Base-by-base conservation (phyloP, 2,329 filamentous ascomycete genomes). In the Metarhizium guizhouense region DNA sequence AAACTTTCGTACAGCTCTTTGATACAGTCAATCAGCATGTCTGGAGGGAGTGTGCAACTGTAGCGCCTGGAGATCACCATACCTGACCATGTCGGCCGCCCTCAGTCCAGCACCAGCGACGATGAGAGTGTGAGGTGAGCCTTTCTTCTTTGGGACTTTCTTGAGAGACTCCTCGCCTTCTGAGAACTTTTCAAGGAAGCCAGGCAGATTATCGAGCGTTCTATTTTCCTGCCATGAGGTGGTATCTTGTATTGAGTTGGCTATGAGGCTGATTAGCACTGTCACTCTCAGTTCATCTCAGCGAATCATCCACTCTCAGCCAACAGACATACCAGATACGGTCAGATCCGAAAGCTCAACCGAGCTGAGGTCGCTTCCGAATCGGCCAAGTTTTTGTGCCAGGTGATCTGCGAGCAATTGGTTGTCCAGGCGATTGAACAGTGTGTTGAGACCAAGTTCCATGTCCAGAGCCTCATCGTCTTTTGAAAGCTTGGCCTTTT, bases 311-410 rank as follows among this genome's bases (percentile, higher is more conserved):
- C 25, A 25, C 25, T 25, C 25, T 25, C 1, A 25, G 25, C 25
- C 25, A 25, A 20, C 47, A 25, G 34, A 55, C 76, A 63, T 77
- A 91, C 90, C 86, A 62, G 90, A 84, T 53, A 97, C 78, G 55
- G 88, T 85, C 65, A 90, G 76, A 67, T 96, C 92, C 56, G 89
- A 86, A 36, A 95, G 75, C 72, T 99, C 94, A 45, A 97, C 81
- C 0, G 84, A 76, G 63, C 88, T 96, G 64, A 96, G 71, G 53
- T 96, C 87, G 32, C 82, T 83, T 54, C 90, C 88, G 65, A 93
- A 95, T 29, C 87, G 81, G 60, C 81, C 83, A 54, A 89, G 86
- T 66, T 88, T 83, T 66, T 94, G 86, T 6, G 88, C 88, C 59
- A 96, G 77, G 68, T 96, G 85, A 68, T 96, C 93, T 2, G 92